Conservation (phyloP, 331 rosid genomes). For the Stylosanthes scabra region DNA sequence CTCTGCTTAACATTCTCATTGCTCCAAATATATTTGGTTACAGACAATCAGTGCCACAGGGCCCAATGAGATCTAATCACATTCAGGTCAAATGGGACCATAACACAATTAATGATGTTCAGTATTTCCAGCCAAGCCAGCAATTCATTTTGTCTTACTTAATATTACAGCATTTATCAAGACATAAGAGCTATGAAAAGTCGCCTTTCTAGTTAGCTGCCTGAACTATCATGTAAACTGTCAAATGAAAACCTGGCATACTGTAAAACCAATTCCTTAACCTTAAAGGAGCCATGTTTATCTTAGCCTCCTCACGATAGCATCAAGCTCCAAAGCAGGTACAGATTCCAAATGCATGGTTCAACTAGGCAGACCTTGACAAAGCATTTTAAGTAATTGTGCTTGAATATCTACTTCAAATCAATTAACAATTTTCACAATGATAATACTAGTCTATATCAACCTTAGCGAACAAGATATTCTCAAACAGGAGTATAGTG, state of each 20-base stretch:
- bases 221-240: not conserved
- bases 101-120: not conserved
- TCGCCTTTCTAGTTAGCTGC: not conserved
- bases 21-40: not conserved
- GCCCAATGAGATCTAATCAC: not conserved
- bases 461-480: slow-evolving; percentile 21
- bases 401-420: slow-evolving; percentile 4
- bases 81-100: not conserved
- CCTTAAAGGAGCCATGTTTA: not conserved
- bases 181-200: not conserved
- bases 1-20: slow-evolving; percentile 6
- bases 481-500: slow-evolving; percentile 28
- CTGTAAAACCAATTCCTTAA: not conserved
- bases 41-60: not conserved
- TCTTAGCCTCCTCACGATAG: not conserved
- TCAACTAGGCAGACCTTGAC: not conserved
- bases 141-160: not conserved
- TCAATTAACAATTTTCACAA: slow-evolving; percentile 1
- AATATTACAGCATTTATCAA: not conserved
- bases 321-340: not conserved
- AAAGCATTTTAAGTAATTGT: slow-evolving; percentile 17
- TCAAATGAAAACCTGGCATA: not conserved
- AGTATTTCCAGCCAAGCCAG: not conserved
- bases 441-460: not conserved
- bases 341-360: not conserved